phyloP scores from a whole-genome alignment of 1,139 yeast species.

The Nematodospora anomalae region DNA sequence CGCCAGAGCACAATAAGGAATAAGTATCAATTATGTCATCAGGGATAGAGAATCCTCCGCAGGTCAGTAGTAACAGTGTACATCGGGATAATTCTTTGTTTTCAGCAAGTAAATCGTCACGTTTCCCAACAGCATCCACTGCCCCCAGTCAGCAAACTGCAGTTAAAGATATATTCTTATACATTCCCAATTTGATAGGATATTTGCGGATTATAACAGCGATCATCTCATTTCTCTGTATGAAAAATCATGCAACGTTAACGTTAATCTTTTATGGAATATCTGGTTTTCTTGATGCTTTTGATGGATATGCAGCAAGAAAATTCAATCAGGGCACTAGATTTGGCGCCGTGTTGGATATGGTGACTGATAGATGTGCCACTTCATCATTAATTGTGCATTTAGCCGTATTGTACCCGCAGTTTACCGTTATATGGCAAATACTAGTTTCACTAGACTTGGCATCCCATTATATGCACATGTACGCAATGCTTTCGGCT shows the following conservation, averaged over 20 bases:
- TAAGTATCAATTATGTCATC: neutral
- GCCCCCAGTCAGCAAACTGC: constrained; percentile 20
- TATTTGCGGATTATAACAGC: constrained; percentile 82
- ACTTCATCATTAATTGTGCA: constrained; percentile 88
- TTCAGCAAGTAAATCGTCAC: neutral
- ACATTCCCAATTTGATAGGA: constrained; percentile 90
- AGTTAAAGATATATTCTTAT: constrained; percentile 60
- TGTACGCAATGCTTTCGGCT: constrained; percentile 86
- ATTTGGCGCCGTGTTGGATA: constrained; percentile 95
- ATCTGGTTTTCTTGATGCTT: constrained; percentile 91
- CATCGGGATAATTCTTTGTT: neutral
- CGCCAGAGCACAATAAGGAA: no score
- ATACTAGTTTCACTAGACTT: constrained; percentile 81
- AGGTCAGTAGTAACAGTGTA: neutral
- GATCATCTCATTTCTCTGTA: constrained; percentile 70
- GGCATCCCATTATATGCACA: constrained; percentile 97
- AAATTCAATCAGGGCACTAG: constrained; percentile 83
- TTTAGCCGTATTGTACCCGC: constrained; percentile 78
- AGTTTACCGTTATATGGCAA: constrained; percentile 71
- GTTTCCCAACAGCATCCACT: neutral
- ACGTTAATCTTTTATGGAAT: constrained; percentile 79
- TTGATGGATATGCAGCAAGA: constrained; percentile 96
- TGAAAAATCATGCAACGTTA: constrained; percentile 79
- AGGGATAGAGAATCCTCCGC: neutral
- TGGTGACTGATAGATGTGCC: constrained; percentile 98